Conservation (phyloP, 2,329 filamentous ascomycete species). For the Penicillium brasilianum region DNA sequence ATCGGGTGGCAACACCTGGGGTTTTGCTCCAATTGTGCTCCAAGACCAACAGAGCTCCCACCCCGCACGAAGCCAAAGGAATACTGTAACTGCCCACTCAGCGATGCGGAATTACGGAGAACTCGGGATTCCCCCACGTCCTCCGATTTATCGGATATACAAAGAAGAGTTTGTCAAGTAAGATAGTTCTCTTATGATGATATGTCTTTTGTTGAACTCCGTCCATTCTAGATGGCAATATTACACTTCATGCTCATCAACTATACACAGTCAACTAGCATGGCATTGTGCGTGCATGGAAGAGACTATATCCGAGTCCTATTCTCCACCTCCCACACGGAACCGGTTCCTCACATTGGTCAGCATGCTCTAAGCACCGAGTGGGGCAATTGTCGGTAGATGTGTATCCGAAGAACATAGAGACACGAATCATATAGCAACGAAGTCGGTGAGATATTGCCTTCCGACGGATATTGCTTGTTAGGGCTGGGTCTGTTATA, state of each 20-base stretch:
- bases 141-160: neutral
- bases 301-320: conserved; percentile 23
- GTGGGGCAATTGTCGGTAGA: conserved; percentile 17
- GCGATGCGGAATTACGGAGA: conserved; percentile 21
- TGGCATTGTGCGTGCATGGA: conserved; percentile 1
- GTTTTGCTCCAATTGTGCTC: neutral
- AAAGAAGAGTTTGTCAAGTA: too few species aligned
- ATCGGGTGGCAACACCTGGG: neutral
- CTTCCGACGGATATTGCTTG: neutral
- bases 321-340: conserved; percentile 8
- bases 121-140: conserved; percentile 8
- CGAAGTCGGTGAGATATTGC: neutral
- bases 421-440: neutral
- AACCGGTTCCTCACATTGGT: conserved; percentile 23
- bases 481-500: neutral
- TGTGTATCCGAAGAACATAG: conserved; percentile 17
- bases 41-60: neutral
- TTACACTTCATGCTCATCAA: neutral
- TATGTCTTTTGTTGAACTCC: too few species aligned
- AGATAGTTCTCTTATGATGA: too few species aligned
- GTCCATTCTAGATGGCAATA: neutral
- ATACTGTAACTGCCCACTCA: conserved; percentile 15
- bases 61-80: conserved; percentile 13
- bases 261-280: too few species aligned
- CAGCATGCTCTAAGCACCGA: conserved; percentile 25